Percentiles rank a stretch among this genome's conserved stretches.
Conservation (phyloP, 2,329 filamentous ascomycete genomes). For the Sporothrix luriei region DNA sequence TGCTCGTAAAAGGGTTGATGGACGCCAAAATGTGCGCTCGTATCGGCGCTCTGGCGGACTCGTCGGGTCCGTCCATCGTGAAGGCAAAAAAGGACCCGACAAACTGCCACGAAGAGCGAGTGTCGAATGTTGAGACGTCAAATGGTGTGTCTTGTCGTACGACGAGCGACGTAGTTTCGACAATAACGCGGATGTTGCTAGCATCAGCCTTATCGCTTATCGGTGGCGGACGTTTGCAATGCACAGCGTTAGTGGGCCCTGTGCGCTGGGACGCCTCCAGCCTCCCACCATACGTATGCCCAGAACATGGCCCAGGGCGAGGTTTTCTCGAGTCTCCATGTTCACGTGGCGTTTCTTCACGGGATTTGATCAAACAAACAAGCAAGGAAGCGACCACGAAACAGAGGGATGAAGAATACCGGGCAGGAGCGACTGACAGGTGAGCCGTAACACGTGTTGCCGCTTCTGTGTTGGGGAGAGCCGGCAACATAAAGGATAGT, state of each 20-base stretch:
- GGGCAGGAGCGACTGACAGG: not conserved
- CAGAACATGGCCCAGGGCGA: not conserved
- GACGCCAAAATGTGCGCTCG: slow-evolving; percentile 55
- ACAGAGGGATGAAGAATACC: not conserved
- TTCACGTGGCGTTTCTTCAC: not conserved
- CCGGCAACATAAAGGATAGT: not conserved
- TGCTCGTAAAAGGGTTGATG: slow-evolving; percentile 46
- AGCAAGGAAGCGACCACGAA: not conserved
- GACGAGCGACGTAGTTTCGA: not conserved
- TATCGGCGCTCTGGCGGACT: slow-evolving; percentile 38
- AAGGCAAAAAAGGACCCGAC: not conserved
- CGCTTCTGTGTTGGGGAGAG: not conserved
- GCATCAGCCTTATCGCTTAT: slow-evolving; percentile 16
- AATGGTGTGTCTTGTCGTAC: not conserved
- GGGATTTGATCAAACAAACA: not conserved
- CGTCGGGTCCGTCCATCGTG: slow-evolving; percentile 25
- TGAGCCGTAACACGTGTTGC: not conserved
- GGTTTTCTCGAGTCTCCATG: slow-evolving; percentile 1
- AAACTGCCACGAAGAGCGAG: not conserved
- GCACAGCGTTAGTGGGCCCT: not conserved
- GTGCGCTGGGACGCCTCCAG: not conserved
- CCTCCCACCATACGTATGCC: not conserved
- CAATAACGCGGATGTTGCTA: slow-evolving; percentile 9
- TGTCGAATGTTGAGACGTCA: not conserved
- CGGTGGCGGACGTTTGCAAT: not conserved